Conservation (phyloP, 2,329 filamentous ascomycete genomes). For the Hypoxylon sp. region DNA sequence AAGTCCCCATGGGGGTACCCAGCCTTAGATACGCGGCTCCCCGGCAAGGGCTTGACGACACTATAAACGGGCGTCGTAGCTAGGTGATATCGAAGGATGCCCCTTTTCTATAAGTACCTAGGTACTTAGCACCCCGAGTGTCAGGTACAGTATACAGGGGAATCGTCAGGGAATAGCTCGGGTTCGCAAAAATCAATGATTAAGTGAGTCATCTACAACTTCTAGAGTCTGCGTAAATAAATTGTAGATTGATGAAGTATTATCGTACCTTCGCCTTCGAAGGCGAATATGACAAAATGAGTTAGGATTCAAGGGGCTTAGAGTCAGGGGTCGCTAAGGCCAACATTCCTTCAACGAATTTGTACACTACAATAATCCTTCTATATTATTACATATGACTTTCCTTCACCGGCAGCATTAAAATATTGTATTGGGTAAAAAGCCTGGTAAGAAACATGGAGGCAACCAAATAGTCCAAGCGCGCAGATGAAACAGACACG, state of each 20-base stretch:
- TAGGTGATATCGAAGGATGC: background rate
- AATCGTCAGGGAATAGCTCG: background rate
- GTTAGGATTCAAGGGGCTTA: background rate
- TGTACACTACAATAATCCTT: background rate
- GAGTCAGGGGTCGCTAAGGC: background rate
- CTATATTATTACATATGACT: background rate
- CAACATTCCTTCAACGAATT: background rate
- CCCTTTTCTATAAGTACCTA: background rate
- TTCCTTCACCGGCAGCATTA: background rate
- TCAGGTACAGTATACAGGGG: background rate
- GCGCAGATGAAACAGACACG: background rate
- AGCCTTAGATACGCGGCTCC: conserved; percentile 4
- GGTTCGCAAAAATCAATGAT: background rate
- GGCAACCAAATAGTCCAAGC: background rate
- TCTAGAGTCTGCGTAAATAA: background rate
- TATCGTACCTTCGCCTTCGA: background rate
- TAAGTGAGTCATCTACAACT: background rate
- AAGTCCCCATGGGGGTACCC: background rate
- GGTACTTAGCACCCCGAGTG: background rate
- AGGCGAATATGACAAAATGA: background rate
- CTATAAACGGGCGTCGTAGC: background rate
- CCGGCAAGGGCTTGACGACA: background rate
- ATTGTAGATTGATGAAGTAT: background rate
- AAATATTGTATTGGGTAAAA: background rate
- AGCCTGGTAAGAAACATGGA: conserved; percentile 1